A percentile compares a stretch with the other conserved stretches of the same genome.
Evolutionary conservation across 805 yeast species (phyloP).

Genomic region (Cyberlindnera saturnus): DNA sequence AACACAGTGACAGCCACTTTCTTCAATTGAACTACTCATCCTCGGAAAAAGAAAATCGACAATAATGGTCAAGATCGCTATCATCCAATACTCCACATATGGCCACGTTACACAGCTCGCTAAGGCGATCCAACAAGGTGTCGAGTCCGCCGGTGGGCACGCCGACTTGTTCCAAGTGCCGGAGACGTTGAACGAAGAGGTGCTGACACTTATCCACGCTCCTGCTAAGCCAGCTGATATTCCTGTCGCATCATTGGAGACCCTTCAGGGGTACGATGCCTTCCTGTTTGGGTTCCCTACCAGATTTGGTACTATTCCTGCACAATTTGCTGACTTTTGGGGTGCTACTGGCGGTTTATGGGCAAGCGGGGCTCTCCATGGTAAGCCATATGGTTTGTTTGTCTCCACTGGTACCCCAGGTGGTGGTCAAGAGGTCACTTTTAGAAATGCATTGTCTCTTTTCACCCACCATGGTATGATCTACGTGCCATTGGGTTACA

Average conservation of each 20-base stretch:
- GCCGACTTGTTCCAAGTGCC: constrained; percentile 73
- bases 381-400: constrained; percentile 70
- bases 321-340: constrained; percentile 71
- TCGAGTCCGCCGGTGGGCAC: constrained; percentile 57
- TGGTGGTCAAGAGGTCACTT: constrained; percentile 74
- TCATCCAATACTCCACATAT: constrained; percentile 64
- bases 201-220: constrained; percentile 53
- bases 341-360: constrained; percentile 72
- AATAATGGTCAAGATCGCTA: constrained; percentile 14
- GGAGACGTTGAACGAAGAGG: constrained; percentile 63
- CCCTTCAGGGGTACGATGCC: constrained; percentile 65
- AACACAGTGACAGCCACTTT: no score
- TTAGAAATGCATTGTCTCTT: constrained; percentile 48
- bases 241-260: constrained; percentile 58
- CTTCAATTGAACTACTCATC: no score
- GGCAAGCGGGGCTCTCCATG: constrained; percentile 61
- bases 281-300: constrained; percentile 83
- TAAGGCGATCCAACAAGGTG: constrained; percentile 58
- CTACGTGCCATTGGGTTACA: constrained; percentile 72
- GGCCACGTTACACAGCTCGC: constrained; percentile 73
- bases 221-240: constrained; percentile 54
- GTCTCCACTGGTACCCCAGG: constrained; percentile 67
- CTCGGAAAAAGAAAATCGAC: not conserved
- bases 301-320: constrained; percentile 73
- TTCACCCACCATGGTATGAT: constrained; percentile 72